These are phyloP conservation scores for Plasmodium inui DNA, from an alignment of 169 alveolate species.

Conservation along the genomic window DNA sequence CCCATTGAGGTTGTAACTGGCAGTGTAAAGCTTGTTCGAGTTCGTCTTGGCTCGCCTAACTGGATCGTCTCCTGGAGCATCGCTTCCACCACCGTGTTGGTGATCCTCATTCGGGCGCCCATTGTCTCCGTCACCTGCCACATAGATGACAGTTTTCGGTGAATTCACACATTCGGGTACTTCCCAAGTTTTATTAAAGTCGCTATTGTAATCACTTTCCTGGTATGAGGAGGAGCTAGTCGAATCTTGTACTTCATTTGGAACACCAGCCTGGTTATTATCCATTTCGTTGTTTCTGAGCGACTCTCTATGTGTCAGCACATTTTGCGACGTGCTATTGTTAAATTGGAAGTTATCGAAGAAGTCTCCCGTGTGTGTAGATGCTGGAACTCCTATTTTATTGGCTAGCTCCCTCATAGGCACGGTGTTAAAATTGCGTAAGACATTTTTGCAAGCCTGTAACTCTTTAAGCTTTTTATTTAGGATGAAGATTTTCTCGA, in stretches of 20 bases:
- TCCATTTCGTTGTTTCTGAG: slow-evolving; percentile 3
- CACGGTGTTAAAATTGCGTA: slow-evolving; percentile 33
- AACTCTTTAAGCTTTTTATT: slow-evolving; percentile 56
- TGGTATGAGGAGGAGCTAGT: slow-evolving; percentile 8
- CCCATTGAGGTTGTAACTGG: background rate
- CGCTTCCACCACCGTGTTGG: background rate
- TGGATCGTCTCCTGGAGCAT: background rate
- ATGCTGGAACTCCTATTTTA: slow-evolving; percentile 11
- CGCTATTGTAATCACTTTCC: slow-evolving; percentile 23
- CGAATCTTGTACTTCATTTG: slow-evolving; percentile 6
- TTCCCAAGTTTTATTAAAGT: background rate
- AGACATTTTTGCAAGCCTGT: slow-evolving; percentile 16
- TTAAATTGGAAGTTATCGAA: slow-evolving; percentile 10
- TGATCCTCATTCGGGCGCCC: background rate
- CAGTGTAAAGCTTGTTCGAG: background rate
- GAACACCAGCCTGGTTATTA: background rate
- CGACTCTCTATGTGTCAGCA: slow-evolving; percentile 4
- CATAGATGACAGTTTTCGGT: background rate
- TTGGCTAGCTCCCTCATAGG: slow-evolving; percentile 31
- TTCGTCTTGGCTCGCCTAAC: background rate
- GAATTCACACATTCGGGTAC: background rate
- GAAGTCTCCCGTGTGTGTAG: slow-evolving; percentile 4
- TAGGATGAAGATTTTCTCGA: slow-evolving; percentile 40
- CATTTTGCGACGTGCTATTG: slow-evolving; percentile 11
- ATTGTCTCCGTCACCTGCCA: background rate